Evolutionary conservation across 2,329 filamentous ascomycete genomes (phyloP), one percentile per base, ranked within the genome.

Genomic region (Aspergillus nomiae): DNA sequence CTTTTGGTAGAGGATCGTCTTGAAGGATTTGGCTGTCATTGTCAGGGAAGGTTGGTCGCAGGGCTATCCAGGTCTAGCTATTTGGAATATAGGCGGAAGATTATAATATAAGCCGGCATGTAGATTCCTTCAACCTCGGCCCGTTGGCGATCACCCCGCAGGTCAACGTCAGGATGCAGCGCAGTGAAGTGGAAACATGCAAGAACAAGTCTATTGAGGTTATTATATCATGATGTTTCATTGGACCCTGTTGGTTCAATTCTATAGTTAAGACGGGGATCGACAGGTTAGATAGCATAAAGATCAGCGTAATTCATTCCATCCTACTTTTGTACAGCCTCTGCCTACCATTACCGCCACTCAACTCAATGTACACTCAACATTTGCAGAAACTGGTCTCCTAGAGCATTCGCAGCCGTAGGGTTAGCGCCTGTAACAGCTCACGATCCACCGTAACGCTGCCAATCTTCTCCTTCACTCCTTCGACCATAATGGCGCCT

Each of bases 401-500:
- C 76, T 21, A 78, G 60, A 55, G 68, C 65, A 56, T 70, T 66
- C 10, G 76, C 76, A 3, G 74, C 74, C 66, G 71, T 58, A 19
- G 75, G 76, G 63, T 77, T 77, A 9, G 70, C 74, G 1, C 73
- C 76, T 4, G 70, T 74, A 5, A 77, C 57, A 78, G 61, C 66
- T 83, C 81, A 1, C 78, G 68, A 67, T 83, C 77, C 14, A 82
- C 74, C 0, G 79, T 82, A 6, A 82, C 79, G 21, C 69, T 71
- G 0, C 80, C 81, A 62, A 78, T 46, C 60, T 77, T 78, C 71
- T 80, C 78, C 7, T 70, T 67, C 1, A 73, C 26, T 2, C 80
- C 79, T 61, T 79, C 76, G n/a, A 81, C 73, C 78, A 83, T 82
- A 9, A 78, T 71, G 0, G 78, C 81, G 0, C 81, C 81, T 12